These are phyloP conservation scores for Quambalaria eucalypti DNA, from an alignment of 1,284 basidiomycete genomes.

Conservation along the genomic window DNA sequence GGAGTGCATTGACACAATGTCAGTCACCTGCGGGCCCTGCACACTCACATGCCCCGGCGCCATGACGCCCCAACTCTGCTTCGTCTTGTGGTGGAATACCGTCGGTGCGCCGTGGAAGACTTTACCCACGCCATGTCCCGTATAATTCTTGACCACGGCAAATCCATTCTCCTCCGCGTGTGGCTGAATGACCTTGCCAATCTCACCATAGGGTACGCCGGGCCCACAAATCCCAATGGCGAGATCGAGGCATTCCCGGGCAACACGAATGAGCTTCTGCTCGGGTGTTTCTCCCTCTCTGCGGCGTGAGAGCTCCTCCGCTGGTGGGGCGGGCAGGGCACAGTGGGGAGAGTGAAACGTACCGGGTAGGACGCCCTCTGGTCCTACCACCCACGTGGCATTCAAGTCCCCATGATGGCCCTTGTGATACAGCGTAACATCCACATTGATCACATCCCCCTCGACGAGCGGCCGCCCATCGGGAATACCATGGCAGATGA, in stretches of 20 bases:
- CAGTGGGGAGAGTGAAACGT: no score
- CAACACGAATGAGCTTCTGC: constrained; percentile 32
- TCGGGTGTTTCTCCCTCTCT: constrained; percentile 27
- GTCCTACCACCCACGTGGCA: constrained; percentile 40
- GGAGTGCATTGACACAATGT: not conserved
- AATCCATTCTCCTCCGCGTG: constrained; percentile 50
- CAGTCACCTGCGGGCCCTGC: not conserved
- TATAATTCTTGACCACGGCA: constrained; percentile 64
- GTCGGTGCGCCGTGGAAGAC: constrained; percentile 75
- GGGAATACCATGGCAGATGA: constrained; percentile 75
- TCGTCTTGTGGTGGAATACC: constrained; percentile 60
- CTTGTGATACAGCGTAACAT: constrained; percentile 54
- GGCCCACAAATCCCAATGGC: constrained; percentile 71
- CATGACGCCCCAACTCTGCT: constrained; percentile 44
- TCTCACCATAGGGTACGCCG: constrained; percentile 61
- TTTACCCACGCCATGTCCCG: constrained; percentile 76
- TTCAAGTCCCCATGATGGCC: constrained; percentile 46
- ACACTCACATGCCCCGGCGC: constrained; percentile 34
- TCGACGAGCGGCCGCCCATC: constrained; percentile 37
- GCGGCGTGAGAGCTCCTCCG: no score
- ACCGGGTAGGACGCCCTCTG: no score
- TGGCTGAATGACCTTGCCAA: constrained; percentile 66
- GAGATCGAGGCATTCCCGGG: constrained; percentile 57
- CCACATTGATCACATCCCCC: constrained; percentile 24
- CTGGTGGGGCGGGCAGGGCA: constrained; percentile 31